These are phyloP conservation scores for Fusarium hainanense DNA, from an alignment of 2,329 filamentous ascomycete genomes.

Conservation along the genomic window DNA sequence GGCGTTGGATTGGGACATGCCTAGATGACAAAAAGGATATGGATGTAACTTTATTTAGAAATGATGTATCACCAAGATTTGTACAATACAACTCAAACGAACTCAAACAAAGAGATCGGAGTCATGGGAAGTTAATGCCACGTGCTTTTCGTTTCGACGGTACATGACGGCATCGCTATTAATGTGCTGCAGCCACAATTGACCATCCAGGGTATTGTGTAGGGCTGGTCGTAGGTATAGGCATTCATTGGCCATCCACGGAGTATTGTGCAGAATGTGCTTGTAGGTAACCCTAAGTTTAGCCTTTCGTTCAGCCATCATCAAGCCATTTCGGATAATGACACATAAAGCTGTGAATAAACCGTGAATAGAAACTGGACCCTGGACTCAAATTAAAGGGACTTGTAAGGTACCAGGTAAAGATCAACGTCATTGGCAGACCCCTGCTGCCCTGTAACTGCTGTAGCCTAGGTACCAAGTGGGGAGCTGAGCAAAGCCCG, in stretches of 20 bases:
- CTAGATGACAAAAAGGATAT: constrained; percentile 10
- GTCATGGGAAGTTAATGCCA: background rate
- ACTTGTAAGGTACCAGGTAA: background rate
- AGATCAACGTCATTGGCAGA: constrained; percentile 25
- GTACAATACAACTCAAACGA: background rate
- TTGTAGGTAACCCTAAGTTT: too few species aligned
- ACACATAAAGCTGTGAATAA: background rate
- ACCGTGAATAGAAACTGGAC: background rate
- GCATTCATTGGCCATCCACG: background rate
- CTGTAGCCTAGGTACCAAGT: constrained; percentile 12
- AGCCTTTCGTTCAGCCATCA: background rate
- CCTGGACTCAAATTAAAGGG: background rate
- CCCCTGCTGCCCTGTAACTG: constrained; percentile 15
- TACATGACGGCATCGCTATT: background rate
- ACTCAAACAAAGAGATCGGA: background rate
- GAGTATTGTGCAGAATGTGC: too few species aligned
- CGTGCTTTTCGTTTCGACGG: constrained; percentile 2
- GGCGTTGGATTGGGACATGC: constrained; percentile 27
- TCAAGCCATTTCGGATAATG: background rate
- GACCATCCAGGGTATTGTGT: background rate
- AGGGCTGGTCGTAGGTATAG: background rate
- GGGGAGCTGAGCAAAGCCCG: constrained; percentile 6
- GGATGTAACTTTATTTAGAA: constrained; percentile 34
- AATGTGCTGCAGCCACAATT: background rate
- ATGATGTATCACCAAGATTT: constrained; percentile 28